Evolutionary conservation across 495 filamentous ascomycete genomes (phyloP).

Genomic region (Cladorrhinum samala): DNA sequence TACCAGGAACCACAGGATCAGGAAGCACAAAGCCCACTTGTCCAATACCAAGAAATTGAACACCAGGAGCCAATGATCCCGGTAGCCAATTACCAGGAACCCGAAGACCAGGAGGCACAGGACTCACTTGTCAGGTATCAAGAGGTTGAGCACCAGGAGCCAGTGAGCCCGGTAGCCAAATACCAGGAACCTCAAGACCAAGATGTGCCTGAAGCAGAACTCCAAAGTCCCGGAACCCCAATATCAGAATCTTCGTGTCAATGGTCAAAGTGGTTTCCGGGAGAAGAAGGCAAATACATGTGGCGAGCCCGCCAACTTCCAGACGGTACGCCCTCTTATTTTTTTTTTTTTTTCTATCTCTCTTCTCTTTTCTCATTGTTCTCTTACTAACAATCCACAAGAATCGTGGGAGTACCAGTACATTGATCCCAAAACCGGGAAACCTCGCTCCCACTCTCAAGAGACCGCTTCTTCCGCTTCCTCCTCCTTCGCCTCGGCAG

Average conservation of each 20-base stretch:
- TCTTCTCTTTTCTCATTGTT: not conserved
- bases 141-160: no score
- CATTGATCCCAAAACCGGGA: not conserved
- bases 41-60: not conserved
- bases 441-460: not conserved
- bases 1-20: no score
- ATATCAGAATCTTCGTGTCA: no score
- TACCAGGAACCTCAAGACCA: no score
- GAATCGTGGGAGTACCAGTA: conserved; percentile 14
- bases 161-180: no score
- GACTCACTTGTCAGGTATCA: no score
- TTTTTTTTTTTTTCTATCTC: no score
- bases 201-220: no score
- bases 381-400: not conserved
- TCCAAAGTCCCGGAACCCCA: no score
- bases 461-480: not conserved
- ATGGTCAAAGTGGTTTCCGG: conserved; percentile 17
- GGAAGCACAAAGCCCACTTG: not conserved
- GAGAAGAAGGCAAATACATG: conserved; percentile 7
- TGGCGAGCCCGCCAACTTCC: conserved; percentile 12
- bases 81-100: no score
- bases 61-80: not conserved
- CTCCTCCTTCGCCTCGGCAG: not conserved
- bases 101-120: no score
- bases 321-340: conserved; percentile 5